These are phyloP conservation scores for Botrytis tulipae DNA, from an alignment of 2,329 filamentous ascomycete species.

Conservation along the genomic window DNA sequence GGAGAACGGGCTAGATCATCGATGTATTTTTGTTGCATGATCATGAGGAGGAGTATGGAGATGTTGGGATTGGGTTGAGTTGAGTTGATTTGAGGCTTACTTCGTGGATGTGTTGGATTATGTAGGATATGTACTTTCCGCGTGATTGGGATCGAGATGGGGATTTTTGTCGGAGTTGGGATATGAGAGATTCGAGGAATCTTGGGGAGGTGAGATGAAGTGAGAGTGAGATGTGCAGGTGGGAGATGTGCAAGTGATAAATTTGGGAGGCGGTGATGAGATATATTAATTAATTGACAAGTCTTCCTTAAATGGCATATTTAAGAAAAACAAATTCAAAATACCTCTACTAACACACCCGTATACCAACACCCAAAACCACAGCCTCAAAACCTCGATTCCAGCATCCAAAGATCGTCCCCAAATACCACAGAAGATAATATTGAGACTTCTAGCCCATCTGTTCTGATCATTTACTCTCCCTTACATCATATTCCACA, in stretches of 20 bases:
- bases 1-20: not conserved
- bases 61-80: not conserved
- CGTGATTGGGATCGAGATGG: too few relatives aligned
- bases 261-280: not conserved
- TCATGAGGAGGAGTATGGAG: not conserved
- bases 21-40: not conserved
- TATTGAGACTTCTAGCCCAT: not conserved
- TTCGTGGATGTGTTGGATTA: too few relatives aligned
- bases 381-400: not conserved
- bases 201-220: too few relatives aligned
- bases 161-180: too few relatives aligned
- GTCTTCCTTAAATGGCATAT: not conserved
- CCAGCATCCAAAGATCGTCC: not conserved
- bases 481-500: not conserved
- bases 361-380: not conserved
- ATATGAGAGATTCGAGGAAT: too few relatives aligned
- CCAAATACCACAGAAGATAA: not conserved
- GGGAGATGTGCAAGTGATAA: not conserved
- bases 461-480: fast-evolving
- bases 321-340: not conserved
- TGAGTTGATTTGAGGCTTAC: too few relatives aligned
- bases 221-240: not conserved
- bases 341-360: not conserved
- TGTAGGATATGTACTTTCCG: too few relatives aligned
- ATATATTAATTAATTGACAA: not conserved